Evolutionary conservation across 768 basidiomycete species (phyloP).

Genomic region (Cystoderma amianthinum): DNA sequence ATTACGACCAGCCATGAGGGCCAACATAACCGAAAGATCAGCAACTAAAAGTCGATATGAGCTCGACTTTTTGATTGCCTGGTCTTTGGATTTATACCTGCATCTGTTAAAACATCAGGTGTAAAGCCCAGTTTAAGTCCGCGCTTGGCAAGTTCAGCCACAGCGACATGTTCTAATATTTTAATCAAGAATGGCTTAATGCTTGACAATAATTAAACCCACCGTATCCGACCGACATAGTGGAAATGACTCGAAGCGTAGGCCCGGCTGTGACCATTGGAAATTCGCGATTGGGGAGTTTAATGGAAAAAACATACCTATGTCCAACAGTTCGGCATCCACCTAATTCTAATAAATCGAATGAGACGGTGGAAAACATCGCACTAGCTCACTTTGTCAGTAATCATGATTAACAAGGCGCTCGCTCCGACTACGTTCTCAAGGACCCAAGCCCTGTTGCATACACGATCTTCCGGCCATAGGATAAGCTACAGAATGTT

Average conservation of each 20-base stretch:
- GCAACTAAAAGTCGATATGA: slow-evolving; percentile 50
- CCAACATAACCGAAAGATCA: slow-evolving; percentile 85
- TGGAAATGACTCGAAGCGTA: slow-evolving; percentile 75
- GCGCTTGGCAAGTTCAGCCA: slow-evolving; percentile 49
- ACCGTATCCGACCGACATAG: slow-evolving; percentile 91
- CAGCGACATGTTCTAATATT: slow-evolving; percentile 79
- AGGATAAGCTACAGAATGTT: slow-evolving; percentile 24
- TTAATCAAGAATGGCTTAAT: too few relatives aligned
- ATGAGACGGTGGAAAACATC: background rate
- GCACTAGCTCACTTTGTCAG: slow-evolving; percentile 51
- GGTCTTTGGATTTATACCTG: slow-evolving; percentile 41
- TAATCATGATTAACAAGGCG: slow-evolving; percentile 58
- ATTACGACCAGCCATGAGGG: slow-evolving; percentile 89
- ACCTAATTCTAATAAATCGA: slow-evolving; percentile 34
- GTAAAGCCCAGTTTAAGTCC: slow-evolving; percentile 82
- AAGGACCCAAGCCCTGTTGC: slow-evolving; percentile 65
- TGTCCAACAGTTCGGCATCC: slow-evolving; percentile 64
- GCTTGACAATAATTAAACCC: slow-evolving; percentile 9
- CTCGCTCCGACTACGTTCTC: slow-evolving; percentile 60
- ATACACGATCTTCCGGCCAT: slow-evolving; percentile 47
- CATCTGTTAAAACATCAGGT: slow-evolving; percentile 89
- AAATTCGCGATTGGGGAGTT: background rate
- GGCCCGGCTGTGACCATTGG: slow-evolving; percentile 50
- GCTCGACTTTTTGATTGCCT: background rate
- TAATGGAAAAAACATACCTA: slow-evolving; percentile 23